Evolutionary conservation across 495 filamentous ascomycete species (phyloP), one percentile per base, ranked within the genome.

Genomic region (Staphylotrichum longicolle): DNA sequence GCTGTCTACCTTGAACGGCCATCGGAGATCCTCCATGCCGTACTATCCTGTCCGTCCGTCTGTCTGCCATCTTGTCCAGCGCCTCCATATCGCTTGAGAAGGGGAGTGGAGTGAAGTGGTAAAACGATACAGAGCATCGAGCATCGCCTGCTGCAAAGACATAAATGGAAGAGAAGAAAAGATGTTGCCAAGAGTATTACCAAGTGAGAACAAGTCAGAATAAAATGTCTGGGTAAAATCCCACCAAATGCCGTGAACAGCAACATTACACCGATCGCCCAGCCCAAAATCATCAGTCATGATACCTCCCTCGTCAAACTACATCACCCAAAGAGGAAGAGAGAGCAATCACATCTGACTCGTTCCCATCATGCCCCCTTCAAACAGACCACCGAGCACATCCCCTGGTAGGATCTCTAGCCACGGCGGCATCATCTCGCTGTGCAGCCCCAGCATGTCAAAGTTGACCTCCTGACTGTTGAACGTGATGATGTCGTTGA

Each of bases 401-500:
- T 73, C 65, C 0, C 51, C 58, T 1, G 66, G 67, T 5, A 73
- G n/a, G 3, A 68, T 64, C 63, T 73, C 70, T 12, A 73, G 39
- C 71, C 71, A 73, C 37, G 69, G 69, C 45, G 66, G 64, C 66
- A 69, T 69, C 68, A 69, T 71, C 42, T 71, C 71, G 47, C 60
- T 70, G 8, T 65, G 63, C 30, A 71, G 52, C 2, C 69, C 69
- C 11, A 73, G 55, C 14, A 63, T 50, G 35, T 69, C 71, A 42
- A 89, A 85, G 66, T 88, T 85, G 51, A 90, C 80, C 58, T 91
- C 88, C 57, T 87, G 86, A 60, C 81, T 86, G 67, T 89, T 85
- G 61, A 90, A 89, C 61, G 86, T 83, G 63, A 89, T 74, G 54
- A 70, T 72, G 20, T 85, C 71, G 79, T 84, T 65, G 75, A 79